These are phyloP conservation scores for Sparassis latifolia DNA, from an alignment of 1,284 basidiomycete genomes.

Conservation along the genomic window DNA sequence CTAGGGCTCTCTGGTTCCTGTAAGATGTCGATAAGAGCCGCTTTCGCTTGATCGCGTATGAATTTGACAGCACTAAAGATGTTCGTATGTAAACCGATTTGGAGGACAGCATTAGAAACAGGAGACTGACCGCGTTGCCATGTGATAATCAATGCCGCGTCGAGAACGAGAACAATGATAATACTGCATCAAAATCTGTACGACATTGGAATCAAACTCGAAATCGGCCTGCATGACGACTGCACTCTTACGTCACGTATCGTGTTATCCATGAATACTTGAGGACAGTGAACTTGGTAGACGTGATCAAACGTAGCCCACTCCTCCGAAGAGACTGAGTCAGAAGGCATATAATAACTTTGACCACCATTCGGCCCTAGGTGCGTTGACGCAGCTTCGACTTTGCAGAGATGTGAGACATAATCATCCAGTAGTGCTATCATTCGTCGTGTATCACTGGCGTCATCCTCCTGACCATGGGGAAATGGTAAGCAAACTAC, in stretches of 20 bases:
- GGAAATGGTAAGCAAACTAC: too few species aligned
- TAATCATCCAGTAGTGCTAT: conserved; percentile 56
- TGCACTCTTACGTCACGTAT: conserved; percentile 35
- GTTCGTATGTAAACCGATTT: neutral
- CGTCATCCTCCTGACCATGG: conserved; percentile 5
- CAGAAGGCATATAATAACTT: conserved; percentile 60
- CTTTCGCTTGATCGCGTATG: conserved; percentile 73
- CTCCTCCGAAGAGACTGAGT: conserved; percentile 61
- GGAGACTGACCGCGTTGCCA: conserved; percentile 68
- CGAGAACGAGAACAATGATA: conserved; percentile 77
- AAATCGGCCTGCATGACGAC: neutral
- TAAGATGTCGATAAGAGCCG: conserved; percentile 29
- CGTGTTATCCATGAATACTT: conserved; percentile 74
- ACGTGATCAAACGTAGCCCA: conserved; percentile 87
- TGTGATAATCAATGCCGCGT: conserved; percentile 82
- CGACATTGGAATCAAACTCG: neutral
- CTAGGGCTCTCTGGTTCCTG: conserved; percentile 30
- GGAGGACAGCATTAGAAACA: neutral
- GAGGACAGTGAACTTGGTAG: conserved; percentile 86
- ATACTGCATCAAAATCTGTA: conserved; percentile 81
- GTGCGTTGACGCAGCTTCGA: conserved; percentile 34
- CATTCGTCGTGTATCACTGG: conserved; percentile 38
- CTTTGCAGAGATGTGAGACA: conserved; percentile 44
- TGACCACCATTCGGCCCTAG: conserved; percentile 27
- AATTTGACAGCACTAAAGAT: conserved; percentile 71